A percentile compares a stretch with the other conserved stretches of the same genome.
These are phyloP conservation scores for Tricholoma terreum DNA, from an alignment of 768 basidiomycete species.

Conservation along the genomic window DNA sequence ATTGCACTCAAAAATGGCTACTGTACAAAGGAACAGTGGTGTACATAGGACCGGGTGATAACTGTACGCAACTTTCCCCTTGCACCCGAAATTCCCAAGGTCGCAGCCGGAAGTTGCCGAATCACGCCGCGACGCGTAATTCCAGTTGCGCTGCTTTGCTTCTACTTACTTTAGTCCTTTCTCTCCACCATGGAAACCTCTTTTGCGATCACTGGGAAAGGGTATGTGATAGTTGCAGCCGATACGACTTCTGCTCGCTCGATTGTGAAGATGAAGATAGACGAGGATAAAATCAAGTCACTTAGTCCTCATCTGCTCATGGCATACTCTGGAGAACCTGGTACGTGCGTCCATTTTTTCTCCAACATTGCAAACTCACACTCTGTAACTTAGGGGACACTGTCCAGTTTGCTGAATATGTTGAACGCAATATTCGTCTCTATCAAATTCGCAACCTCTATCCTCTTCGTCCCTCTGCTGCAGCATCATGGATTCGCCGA, in stretches of 20 bases:
- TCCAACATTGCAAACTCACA: not conserved
- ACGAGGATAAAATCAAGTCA: constrained; percentile 95
- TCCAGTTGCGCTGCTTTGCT: too few relatives aligned
- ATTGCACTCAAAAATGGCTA: not conserved
- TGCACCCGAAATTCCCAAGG: too few relatives aligned
- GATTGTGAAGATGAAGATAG: constrained; percentile 95
- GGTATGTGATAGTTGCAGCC: constrained; percentile 88
- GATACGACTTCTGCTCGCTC: constrained; percentile 88
- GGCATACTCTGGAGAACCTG: constrained; percentile 94
- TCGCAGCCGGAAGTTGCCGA: constrained; percentile 16
- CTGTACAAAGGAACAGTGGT: constrained; percentile 8
- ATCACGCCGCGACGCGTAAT: constrained; percentile 22
- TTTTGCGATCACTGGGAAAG: constrained; percentile 89
- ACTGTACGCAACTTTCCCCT: too few relatives aligned
- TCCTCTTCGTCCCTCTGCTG: constrained; percentile 84
- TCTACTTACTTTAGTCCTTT: not conserved
- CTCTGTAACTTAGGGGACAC: constrained; percentile 70
- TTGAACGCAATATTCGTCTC: constrained; percentile 93
- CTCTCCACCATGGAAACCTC: constrained; percentile 73
- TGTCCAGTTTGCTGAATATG: constrained; percentile 92
- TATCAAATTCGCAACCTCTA: constrained; percentile 95
- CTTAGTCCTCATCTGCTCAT: constrained; percentile 90
- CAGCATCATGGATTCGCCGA: constrained; percentile 93
- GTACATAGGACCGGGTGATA: constrained; percentile 7
- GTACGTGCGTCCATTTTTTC: constrained; percentile 34